Evolutionary conservation across 257 asterid genomes (phyloP), one percentile per base, ranked within the genome.

Genomic region (Lantana camara): DNA sequence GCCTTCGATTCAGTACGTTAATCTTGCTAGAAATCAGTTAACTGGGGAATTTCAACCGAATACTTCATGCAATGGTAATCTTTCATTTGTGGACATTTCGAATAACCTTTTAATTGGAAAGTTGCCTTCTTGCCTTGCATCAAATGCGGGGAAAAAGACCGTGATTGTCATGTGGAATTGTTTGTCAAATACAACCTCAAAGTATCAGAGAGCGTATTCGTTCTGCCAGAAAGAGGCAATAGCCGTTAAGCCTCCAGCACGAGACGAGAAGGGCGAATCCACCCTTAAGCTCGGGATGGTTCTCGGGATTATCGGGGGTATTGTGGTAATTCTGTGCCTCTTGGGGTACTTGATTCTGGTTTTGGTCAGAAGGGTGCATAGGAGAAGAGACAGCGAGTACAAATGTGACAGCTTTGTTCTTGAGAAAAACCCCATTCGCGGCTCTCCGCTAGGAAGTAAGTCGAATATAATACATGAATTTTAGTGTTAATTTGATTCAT

Each of bases 161-260:
- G 88, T 90, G 4, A 19, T 85, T 13, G 51, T 71, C 44, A 37
- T 80, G 55, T 83, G 88, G 85, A 94, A 94, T 55, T 94, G 99
- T 60, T 62, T 94, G 72, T 77, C 84, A 2, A 86, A 82, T 61
- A 71, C 96, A 15, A 82, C 74, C 53, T 80, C 91, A 2, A 86
- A 76, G 74, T 82, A 78, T 50, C 99, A 94, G 58, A 77, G 84
- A 42, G 72, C 86, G 7, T 14, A 19, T 37, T 68, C 95, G 17
- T 94, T 75, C 71, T 94, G 99, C 64, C 93, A 83, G 9, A 90
- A 86, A 37, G 89, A 90, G 62, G 99, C 99, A n/a, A 22, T 94
- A 29, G 98, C 98, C 16, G 96, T 94, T 49, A 72, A 77, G 84
- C 99, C 99, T 15, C 79, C 81, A 24, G 54, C 60, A 38, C 82